Evolutionary conservation across 1,284 basidiomycete species (phyloP).

Genomic region (Caloboletus firmus): DNA sequence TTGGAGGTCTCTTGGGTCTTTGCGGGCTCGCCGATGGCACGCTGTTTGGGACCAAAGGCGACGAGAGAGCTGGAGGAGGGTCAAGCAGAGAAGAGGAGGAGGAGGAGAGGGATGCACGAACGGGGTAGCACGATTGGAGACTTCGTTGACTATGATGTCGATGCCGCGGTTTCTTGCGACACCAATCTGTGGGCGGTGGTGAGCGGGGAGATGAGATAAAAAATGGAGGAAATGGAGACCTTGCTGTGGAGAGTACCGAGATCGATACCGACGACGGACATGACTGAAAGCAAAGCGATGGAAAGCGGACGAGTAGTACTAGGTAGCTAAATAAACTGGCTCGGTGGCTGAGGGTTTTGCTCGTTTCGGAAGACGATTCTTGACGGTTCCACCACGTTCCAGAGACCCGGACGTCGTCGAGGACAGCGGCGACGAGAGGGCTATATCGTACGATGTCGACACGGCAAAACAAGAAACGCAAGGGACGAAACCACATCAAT

Average conservation of each 20-base stretch:
- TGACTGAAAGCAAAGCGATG: conserved; percentile 28
- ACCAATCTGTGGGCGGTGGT: conserved; percentile 64
- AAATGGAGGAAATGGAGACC: conserved; percentile 38
- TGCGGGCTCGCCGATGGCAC: conserved; percentile 87
- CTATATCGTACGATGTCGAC: conserved; percentile 46
- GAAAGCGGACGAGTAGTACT: background rate
- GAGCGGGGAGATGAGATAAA: background rate
- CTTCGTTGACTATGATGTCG: conserved; percentile 95
- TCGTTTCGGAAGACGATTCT: conserved; percentile 30
- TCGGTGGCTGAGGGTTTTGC: conserved; percentile 23
- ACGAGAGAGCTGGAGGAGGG: conserved; percentile 72
- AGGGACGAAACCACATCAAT: conserved; percentile 49
- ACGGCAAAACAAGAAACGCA: conserved; percentile 61
- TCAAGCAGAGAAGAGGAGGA: background rate
- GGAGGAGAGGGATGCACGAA: conserved; percentile 41
- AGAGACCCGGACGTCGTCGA: conserved; percentile 2
- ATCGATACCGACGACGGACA: conserved; percentile 92
- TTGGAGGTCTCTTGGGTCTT: conserved; percentile 98
- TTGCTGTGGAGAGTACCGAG: conserved; percentile 87
- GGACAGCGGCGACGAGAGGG: background rate
- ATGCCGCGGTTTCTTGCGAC: conserved; percentile 91
- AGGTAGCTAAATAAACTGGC: conserved; percentile 16
- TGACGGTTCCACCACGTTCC: conserved; percentile 31
- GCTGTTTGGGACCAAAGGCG: conserved; percentile 87
- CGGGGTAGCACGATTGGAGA: conserved; percentile 93